Percentiles rank a stretch among this genome's conserved stretches.
These are phyloP conservation scores for Rosa chinensis DNA, from an alignment of 306 rosid genomes.

Conservation along the genomic window DNA sequence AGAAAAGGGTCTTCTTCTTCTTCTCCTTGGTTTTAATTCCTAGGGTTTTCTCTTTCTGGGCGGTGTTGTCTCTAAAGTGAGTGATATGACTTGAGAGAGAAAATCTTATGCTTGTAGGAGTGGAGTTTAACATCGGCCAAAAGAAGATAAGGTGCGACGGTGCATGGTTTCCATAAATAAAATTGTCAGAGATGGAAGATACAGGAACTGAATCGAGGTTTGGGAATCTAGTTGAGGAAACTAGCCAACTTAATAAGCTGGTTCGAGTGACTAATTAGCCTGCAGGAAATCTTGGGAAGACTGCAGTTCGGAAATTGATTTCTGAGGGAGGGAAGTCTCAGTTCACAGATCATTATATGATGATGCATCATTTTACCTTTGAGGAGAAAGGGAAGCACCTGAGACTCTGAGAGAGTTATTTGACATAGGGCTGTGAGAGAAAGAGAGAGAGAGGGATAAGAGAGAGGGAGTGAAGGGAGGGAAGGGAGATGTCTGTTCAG, in stretches of 20 bases:
- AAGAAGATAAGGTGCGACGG: conserved; percentile 19
- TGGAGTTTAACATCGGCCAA: conserved; percentile 6
- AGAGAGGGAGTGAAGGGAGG: neutral
- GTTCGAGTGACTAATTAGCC: neutral
- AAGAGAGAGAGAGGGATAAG: conserved; percentile 20
- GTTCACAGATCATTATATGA: conserved; percentile 6
- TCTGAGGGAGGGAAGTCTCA: neutral
- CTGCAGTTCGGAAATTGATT: conserved; percentile 11
- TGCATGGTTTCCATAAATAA: conserved; percentile 36
- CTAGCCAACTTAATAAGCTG: neutral
- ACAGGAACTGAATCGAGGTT: neutral
- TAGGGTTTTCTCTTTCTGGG: conserved; percentile 3
- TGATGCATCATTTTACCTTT: conserved; percentile 12
- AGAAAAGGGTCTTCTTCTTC: neutral
- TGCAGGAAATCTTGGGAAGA: conserved; percentile 6
- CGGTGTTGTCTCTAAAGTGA: neutral
- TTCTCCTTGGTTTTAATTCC: neutral
- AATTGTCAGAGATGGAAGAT: conserved; percentile 16
- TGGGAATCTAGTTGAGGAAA: conserved; percentile 6
- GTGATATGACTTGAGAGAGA: neutral
- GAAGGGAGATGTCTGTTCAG: neutral
- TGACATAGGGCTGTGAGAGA: conserved; percentile 8
- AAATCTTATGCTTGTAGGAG: conserved; percentile 11
- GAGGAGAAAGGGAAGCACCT: conserved; percentile 23
- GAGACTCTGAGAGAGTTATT: conserved; percentile 9